Evolutionary conservation across 2,329 filamentous ascomycete genomes (phyloP).

Genomic region (Biscogniauxia sp.): DNA sequence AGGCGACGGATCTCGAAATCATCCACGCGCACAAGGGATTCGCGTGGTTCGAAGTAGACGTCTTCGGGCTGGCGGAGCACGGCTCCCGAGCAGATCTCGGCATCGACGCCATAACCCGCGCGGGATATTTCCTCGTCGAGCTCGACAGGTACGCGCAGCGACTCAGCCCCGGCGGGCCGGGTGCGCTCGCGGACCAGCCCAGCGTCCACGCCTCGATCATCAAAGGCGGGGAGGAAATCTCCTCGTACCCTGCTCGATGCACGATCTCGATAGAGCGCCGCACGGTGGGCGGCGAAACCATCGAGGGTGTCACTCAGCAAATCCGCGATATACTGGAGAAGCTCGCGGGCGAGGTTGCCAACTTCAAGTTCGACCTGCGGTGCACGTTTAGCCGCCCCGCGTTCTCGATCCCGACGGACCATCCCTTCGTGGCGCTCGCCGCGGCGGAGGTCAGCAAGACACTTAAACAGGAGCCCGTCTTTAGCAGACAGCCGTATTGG

Average conservation of each 20-base stretch:
- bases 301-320: conserved; percentile 36
- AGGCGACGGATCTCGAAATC: conserved; percentile 45
- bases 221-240: conserved; percentile 49
- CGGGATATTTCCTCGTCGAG: conserved; percentile 45
- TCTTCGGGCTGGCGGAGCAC: conserved; percentile 41
- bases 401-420: conserved; percentile 38
- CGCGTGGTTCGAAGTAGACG: conserved; percentile 42
- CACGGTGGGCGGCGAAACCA: conserved; percentile 44
- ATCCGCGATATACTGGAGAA: conserved; percentile 36
- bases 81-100: conserved; percentile 44
- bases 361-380: conserved; percentile 40
- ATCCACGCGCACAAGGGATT: conserved; percentile 51
- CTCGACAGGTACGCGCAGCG: conserved; percentile 41
- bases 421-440: conserved; percentile 40
- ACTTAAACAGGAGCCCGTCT: conserved; percentile 24
- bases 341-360: conserved; percentile 31
- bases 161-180: conserved; percentile 30
- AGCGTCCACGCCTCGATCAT: conserved; percentile 48
- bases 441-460: conserved; percentile 26
- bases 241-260: conserved; percentile 50
- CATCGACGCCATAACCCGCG: conserved; percentile 48
- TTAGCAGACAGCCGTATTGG: conserved; percentile 42
- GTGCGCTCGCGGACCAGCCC: conserved; percentile 33
- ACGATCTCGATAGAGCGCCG: conserved; percentile 48
- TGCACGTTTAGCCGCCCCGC: conserved; percentile 42